These are phyloP conservation scores for Epichloe uncinata DNA, from an alignment of 2,329 filamentous ascomycete species.

Conservation along the genomic window DNA sequence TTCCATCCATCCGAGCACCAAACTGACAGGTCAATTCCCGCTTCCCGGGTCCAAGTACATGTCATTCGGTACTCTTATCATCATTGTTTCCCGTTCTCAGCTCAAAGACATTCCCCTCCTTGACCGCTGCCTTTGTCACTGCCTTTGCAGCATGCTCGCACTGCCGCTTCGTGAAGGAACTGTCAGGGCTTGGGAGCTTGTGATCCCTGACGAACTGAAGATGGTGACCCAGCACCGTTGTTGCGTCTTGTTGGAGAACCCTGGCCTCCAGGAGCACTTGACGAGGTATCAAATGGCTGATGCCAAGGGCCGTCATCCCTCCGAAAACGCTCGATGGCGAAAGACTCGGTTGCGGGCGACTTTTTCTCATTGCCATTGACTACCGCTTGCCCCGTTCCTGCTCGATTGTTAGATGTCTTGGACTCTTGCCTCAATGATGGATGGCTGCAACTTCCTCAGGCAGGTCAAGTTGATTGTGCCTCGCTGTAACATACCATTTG, in stretches of 20 bases:
- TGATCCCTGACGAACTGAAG: background rate
- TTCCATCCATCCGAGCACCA: background rate
- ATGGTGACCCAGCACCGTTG: background rate
- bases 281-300: background rate
- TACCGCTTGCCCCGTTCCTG: background rate
- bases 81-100: no score
- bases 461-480: background rate
- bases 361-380: background rate
- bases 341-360: background rate
- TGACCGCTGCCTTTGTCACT: no score
- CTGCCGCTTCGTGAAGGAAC: background rate
- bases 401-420: background rate
- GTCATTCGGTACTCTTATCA: background rate
- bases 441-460: background rate
- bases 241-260: background rate
- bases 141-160: no score
- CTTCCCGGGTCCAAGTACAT: background rate
- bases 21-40: background rate
- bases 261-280: background rate
- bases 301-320: conserved; percentile 4
- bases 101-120: no score
- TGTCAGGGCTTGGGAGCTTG: background rate
- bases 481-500: background rate
- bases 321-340: conserved; percentile 2
- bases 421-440: background rate